phyloP scores from a whole-genome alignment of 2,329 filamentous ascomycete species.

The Xylaria sp. region DNA sequence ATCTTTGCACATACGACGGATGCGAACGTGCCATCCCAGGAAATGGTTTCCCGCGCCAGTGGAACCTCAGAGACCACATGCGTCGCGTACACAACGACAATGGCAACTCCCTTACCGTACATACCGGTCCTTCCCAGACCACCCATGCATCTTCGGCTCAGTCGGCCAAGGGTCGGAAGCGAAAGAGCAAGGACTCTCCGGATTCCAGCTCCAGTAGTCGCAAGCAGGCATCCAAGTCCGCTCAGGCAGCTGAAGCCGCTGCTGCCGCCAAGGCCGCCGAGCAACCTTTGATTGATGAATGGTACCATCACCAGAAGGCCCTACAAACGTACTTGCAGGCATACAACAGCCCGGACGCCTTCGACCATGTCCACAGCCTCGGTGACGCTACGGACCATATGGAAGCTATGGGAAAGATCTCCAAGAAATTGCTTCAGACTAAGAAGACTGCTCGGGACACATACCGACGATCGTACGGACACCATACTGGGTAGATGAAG shows the following conservation, averaged over 20 bases:
- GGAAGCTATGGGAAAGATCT: conserved; percentile 58
- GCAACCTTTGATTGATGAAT: conserved; percentile 57
- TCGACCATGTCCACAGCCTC: conserved; percentile 60
- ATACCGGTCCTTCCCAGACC: conserved; percentile 49
- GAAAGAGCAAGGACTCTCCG: conserved; percentile 58
- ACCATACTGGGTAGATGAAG: conserved; percentile 46
- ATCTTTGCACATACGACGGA: conserved; percentile 84
- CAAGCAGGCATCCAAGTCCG: conserved; percentile 55
- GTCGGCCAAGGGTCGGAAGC: conserved; percentile 60
- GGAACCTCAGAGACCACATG: conserved; percentile 98
- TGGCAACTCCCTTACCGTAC: conserved; percentile 43
- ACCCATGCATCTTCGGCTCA: conserved; percentile 40
- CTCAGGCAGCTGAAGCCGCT: conserved; percentile 42
- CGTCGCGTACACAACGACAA: conserved; percentile 83
- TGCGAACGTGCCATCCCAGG: conserved; percentile 83
- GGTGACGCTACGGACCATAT: conserved; percentile 57
- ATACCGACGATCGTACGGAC: conserved; percentile 45
- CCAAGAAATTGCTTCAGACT: conserved; percentile 44
- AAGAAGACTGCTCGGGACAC: conserved; percentile 44
- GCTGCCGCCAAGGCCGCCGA: conserved; percentile 43
- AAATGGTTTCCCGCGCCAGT: conserved; percentile 91
- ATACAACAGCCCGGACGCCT: conserved; percentile 56
- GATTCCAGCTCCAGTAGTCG: conserved; percentile 50
- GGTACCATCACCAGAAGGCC: conserved; percentile 67
- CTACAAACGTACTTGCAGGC: conserved; percentile 64